Evolutionary conservation across 208 protist genomes (phyloP).

Genomic region (Leishmania tarentolae): DNA sequence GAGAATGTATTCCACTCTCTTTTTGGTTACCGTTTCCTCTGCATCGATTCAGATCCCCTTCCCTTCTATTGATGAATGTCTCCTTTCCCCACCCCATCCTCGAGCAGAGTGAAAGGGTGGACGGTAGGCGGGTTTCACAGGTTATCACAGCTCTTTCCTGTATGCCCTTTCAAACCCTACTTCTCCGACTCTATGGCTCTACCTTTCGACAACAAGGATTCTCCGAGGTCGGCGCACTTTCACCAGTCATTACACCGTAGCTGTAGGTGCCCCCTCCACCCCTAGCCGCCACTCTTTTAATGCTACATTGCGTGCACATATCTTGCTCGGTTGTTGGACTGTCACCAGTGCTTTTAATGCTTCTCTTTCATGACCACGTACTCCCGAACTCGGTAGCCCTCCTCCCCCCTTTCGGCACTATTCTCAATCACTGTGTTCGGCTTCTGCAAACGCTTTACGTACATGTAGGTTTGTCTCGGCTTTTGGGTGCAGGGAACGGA

Average conservation of each 20-base stretch:
- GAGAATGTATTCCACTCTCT: neutral
- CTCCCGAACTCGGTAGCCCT: too few species aligned
- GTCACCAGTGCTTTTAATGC: neutral
- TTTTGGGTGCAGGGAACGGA: neutral
- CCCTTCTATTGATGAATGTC: neutral
- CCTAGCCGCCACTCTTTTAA: neutral
- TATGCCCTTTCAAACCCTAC: neutral
- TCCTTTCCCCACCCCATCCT: neutral
- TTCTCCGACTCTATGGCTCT: neutral
- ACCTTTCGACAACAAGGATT: neutral
- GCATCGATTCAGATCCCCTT: neutral
- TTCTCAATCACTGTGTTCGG: conserved; percentile 1
- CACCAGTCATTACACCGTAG: neutral
- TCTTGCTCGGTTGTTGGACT: neutral
- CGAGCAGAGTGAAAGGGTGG: neutral
- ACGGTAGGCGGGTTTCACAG: neutral
- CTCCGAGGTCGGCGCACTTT: neutral
- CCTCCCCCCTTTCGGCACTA: neutral
- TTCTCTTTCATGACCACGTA: neutral
- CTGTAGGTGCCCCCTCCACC: neutral
- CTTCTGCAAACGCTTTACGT: neutral
- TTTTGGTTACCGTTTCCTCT: conserved; percentile 6
- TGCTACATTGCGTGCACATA: neutral
- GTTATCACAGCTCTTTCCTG: neutral
- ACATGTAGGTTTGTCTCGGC: conserved; percentile 5